Base-by-base conservation (phyloP, 148 eudicot genomes). In the Rhododendron henanense region DNA sequence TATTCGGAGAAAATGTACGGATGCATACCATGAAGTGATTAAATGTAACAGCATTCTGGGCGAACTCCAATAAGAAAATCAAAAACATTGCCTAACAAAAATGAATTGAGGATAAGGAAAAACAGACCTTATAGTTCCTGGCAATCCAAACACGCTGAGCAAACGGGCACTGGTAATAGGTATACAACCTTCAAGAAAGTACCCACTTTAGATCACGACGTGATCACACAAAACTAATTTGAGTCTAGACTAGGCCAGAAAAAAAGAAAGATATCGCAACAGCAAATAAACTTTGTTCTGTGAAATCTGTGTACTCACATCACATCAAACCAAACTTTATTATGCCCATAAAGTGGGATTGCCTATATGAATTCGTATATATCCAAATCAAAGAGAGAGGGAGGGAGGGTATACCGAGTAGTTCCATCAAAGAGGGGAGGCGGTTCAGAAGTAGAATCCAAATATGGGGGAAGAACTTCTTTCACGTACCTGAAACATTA, bases 61-160 rank as follows among this genome's bases (percentile, higher is more conserved):
- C n/a, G 10, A 23, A 23, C 35, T 13, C 0, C 2, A 71, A 71
- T 13, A 25, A 69, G 6, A 31, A 69, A 11, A 71, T 33, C 76
- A 31, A 10, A 67, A 67, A 33, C 28, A 53, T 79, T 78, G 53
- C 4, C 21, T 5, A 48, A 79, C 21, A 50, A 13, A 48, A 79
- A 51, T 41, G n/a, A 23, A 77, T 25, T 48, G 63, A 50, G 31
- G 74, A 50, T 15, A 13, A 28, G 44, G 3, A 19, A 23, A 48
- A 18, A 1, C 81, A 0, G 35, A 93, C 97, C 95, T 94, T 94
- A 83, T 89, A 92, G 88, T 94, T 94, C 53, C 94, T 85, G 81
- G 90, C 89, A 79, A 93, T 91, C 98, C 98, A 94, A 16, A 79
- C 92, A 74, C 98, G 93, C 90, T 94, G 98, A 14, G 95, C 94